Conservation (phyloP, 2,329 filamentous ascomycete genomes). For the Geosmithia morbida region DNA sequence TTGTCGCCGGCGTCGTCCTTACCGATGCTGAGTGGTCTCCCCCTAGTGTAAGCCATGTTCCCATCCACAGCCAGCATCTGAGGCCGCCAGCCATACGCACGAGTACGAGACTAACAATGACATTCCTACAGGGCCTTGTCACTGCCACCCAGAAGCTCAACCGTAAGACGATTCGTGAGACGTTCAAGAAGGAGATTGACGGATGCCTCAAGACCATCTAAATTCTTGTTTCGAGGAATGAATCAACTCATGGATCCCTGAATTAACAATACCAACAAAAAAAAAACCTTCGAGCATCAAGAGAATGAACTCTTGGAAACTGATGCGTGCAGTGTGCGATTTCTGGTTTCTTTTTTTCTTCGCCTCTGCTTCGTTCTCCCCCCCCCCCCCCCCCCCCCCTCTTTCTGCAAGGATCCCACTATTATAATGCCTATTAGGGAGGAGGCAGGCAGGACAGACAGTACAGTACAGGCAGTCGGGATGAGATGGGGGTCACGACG, state of each 20-base stretch:
- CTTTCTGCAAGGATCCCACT: no score
- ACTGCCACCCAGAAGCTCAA: slow-evolving; percentile 50
- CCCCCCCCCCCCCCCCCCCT: neutral
- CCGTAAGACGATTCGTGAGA: slow-evolving; percentile 33
- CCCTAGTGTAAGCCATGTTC: slow-evolving; percentile 57
- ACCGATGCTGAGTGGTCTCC: slow-evolving; percentile 83
- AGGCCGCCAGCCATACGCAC: no score
- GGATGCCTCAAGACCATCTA: slow-evolving; percentile 18
- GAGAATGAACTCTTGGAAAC: neutral
- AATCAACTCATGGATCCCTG: no score
- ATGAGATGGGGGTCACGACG: neutral
- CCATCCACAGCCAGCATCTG: no score
- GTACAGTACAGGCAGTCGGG: no score
- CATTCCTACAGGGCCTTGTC: slow-evolving; percentile 32
- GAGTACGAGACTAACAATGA: neutral
- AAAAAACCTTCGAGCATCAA: no score
- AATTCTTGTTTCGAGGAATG: no score
- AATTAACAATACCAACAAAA: no score
- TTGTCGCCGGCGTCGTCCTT: slow-evolving; percentile 61
- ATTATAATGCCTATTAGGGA: neutral
- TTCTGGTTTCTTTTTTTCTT: neutral
- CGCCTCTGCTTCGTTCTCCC: no score
- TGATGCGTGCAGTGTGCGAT: neutral
- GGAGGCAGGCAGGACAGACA: no score
- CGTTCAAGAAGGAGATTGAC: slow-evolving; percentile 36